Base-by-base conservation (phyloP, 257 asterid species). In the Solanum clarkiae region DNA sequence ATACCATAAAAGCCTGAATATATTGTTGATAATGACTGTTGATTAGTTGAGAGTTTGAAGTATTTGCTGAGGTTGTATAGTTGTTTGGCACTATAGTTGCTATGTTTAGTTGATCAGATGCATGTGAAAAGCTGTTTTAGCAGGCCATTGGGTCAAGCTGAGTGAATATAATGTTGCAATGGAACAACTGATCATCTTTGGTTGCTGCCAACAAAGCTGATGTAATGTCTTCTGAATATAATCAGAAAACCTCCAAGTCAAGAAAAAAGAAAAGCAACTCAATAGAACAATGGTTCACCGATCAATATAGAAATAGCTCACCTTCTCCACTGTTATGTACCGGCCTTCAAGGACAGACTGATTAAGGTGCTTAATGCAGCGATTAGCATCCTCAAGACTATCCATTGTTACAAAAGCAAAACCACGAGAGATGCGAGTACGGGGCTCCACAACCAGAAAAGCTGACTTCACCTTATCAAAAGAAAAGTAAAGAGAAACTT, bases 131-230 rank as follows among this genome's bases (percentile, higher is more conserved):
- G 98, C 98, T 93, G 98, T 94, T 94, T 94, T 90, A 95, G 97
- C 98, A 90, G 91, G 91, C 92, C 92, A 89, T 84, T 90, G 89
- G 89, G 89, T 88, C 91, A 87, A 87, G 93, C 90, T 89, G 91
- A 89, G 88, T 89, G 91, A 89, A 84, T 89, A 79, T 87, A 86
- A 83, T 94, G 98, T 96, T 94, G 98, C 94, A 92, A 95, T 91
- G 93, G 94, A 89, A 94, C 95, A 93, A 91, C 94, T 96, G 97
- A 90, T 94, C 97, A 94, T 92, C 99, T 95, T 93, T 96, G 98
- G 90, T 92, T 92, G 96, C 96, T 93, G 97, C 97, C 97, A 95
- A 94, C 95, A 95, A 84, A 90, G 98, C 97, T 95, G 97, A 92
- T 85, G 94, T 93, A 92, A 92, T 91, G 89, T 91, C 93, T 95